Evolutionary conservation across 768 basidiomycete genomes (phyloP), one percentile per base, ranked within the genome.

Genomic region (Holtermannia corniformis): DNA sequence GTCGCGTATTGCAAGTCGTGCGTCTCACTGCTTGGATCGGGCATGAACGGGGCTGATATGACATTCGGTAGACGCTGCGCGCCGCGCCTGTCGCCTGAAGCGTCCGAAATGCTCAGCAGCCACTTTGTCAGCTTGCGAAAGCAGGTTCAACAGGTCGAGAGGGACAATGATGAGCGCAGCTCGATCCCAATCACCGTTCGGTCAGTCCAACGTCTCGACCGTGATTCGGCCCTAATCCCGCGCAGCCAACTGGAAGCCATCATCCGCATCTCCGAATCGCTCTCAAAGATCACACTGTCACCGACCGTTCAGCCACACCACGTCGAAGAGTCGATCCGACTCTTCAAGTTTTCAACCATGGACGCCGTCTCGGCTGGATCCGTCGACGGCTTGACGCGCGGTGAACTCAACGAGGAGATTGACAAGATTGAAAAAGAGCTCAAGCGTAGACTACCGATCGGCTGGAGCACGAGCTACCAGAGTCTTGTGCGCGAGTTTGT

Each of bases 261-360:
- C 68, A 91, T 97, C 67, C 91, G 95, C 28, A 97, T 97, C 68
- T 97, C 95, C 1, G 95, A 99, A 71, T 85, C 93, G 2, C 77
- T 96, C 19, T 92, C 93, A 12, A 99, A 97, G 67, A 80, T 96
- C 74, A 90, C 90, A 2, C 78, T 99, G 14, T 84, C 86, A 0
- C 78, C 88, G 0, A 79, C 83, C 2, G 95, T 97, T 2, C 82
- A 84, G 63, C 85, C 84, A 45, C 85, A 92, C 68, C 92, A 99
- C 62, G 93, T 97, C 21, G 92, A 96, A 72, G 95, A 99, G 72
- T 87, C 95, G 4, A 96, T 97, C 62, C 85, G 95, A 10, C 74
- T 99, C 41, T 99, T 99, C 83, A 97, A 93, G 67, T 92, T 84
- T 75, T 96, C 92, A 7, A 97, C 95, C 2, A 97, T 99, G 93